Evolutionary conservation across 208 protist species (phyloP), one percentile per base, ranked within the genome.

Genomic region (Naegleria lovaniensis): DNA sequence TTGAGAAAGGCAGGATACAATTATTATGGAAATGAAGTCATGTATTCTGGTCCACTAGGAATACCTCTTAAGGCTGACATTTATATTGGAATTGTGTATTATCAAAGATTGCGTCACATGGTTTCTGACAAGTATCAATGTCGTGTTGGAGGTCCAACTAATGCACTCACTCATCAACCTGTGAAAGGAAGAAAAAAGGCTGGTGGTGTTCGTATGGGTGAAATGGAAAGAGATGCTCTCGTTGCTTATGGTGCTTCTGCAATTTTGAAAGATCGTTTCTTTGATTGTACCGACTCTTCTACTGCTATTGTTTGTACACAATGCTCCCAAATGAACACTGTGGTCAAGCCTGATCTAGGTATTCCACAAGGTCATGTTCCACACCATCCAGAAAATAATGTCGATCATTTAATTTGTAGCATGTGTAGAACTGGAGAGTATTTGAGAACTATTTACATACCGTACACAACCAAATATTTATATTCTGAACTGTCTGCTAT

Each of bases 221-320:
- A 99, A 95, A 99, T 99, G 99, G 99, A 99, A 95, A 98, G 99
- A 90, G 99, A 99, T 93, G 97, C 97, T 9, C 92, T 99, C 41
- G 93, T 99, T 9, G 98, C 97, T 33, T 99, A 99, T 94, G 99
- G 99, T 87, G 95, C 97, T 19, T 96, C 98, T n/a, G 99, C 98
- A 93, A 95, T 99, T n/a, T 94, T 99, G 2, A 94, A 99, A 55
- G 99, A 99, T 92, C 96, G 99, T 58, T 95, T 99, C 5, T 92
- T 99, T 51, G 93, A 96, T 84, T 96, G 95, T 91, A 96, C 94
- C 2, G 97, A 98, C 90, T 90, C 90, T 5, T 40, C n/a, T 25
- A 58, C 43, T 4, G 36, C 92, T n/a, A 59, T 89, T 16, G 85
- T 95, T 16, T 96, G 94, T 91, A 76, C 39, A 3, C 94, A 93